Evolutionary conservation across 2,329 filamentous ascomycete species (phyloP).

Genomic region (Monosporascus sp.): DNA sequence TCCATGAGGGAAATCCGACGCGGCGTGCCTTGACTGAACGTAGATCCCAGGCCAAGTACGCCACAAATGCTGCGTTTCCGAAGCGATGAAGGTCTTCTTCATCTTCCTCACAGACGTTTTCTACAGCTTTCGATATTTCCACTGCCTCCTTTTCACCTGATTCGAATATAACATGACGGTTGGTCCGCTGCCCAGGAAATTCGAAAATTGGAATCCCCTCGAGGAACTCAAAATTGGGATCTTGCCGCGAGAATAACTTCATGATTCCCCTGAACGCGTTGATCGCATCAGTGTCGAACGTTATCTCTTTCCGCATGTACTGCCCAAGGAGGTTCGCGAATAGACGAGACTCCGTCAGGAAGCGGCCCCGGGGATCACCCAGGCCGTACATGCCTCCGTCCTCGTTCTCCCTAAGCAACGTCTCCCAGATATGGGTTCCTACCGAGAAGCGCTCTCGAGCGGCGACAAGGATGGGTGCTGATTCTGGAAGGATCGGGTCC

Average conservation of each 20-base stretch:
- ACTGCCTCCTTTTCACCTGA: too few species aligned
- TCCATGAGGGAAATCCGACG: neutral
- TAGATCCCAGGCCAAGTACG: neutral
- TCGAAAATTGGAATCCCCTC: neutral
- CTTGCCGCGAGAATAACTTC: neutral
- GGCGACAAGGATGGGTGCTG: too few species aligned
- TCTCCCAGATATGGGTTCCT: neutral
- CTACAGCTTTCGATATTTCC: too few species aligned
- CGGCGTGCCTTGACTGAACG: neutral
- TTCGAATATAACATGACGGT: too few species aligned
- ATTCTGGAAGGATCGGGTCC: neutral
- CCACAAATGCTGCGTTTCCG: neutral
- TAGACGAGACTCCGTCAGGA: neutral
- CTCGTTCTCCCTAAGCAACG: neutral
- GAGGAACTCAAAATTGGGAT: neutral
- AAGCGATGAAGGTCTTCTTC: neutral
- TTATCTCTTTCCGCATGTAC: neutral
- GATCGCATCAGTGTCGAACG: neutral
- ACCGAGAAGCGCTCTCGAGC: too few species aligned
- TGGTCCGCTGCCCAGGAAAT: too few species aligned
- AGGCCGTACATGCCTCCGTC: neutral
- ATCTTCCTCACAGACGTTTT: neutral
- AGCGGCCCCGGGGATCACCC: neutral
- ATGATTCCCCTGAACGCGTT: neutral
- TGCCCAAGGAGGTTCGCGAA: too few species aligned